These are phyloP conservation scores for Citrus maxima DNA, from an alignment of 345 rosid species.

Conservation along the genomic window DNA sequence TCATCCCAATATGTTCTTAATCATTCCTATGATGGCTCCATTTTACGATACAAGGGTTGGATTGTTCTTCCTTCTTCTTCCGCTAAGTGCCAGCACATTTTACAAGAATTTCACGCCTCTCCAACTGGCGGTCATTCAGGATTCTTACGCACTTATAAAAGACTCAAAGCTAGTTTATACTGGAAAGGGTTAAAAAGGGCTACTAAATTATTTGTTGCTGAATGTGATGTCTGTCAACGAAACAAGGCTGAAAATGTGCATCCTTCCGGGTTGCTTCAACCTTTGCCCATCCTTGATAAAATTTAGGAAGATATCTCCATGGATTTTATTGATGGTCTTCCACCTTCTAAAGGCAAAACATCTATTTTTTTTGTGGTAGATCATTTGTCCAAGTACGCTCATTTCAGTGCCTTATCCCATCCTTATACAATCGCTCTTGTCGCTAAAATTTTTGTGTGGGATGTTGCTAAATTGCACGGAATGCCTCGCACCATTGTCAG, in stretches of 20 bases:
- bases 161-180: too few relatives aligned
- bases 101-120: background rate
- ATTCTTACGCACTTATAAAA: background rate
- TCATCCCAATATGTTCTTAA: too few relatives aligned
- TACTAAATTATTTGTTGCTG: too few relatives aligned
- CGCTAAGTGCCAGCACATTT: background rate
- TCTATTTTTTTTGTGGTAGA: background rate
- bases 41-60: too few relatives aligned
- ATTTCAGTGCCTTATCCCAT: background rate
- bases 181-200: background rate
- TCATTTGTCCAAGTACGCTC: background rate
- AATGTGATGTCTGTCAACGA: too few relatives aligned
- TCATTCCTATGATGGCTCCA: background rate
- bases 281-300: too few relatives aligned
- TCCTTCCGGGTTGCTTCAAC: background rate
- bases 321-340: background rate
- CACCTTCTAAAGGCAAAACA: background rate
- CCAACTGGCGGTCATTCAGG: background rate
- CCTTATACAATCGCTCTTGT: too few relatives aligned
- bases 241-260: too few relatives aligned
- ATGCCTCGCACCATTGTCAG: background rate
- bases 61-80: background rate
- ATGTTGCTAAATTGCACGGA: background rate
- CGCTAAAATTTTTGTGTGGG: background rate
- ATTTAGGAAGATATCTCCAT: background rate